A percentile compares a stretch with the other conserved stretches of the same genome.
These are phyloP conservation scores for Coemansia sp. DNA, from an alignment of 192 early-diverging fungal genomes.

Conservation along the genomic window DNA sequence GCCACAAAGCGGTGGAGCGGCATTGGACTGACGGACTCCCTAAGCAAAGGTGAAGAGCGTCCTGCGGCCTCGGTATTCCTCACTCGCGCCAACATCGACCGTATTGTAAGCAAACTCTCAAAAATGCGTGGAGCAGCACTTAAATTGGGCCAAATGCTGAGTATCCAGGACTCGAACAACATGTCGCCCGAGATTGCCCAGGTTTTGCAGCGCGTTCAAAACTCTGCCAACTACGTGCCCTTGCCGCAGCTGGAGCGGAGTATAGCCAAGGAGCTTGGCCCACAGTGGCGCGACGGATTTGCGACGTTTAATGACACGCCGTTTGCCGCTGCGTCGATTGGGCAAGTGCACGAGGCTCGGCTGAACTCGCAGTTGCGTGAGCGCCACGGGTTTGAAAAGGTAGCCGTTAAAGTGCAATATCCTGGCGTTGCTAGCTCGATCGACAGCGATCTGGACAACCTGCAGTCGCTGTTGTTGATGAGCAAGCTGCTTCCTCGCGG, in stretches of 20 bases:
- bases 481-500: slow-evolving; percentile 87
- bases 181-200: slow-evolving; percentile 80
- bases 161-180: slow-evolving; percentile 84
- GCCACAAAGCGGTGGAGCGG: slow-evolving; percentile 64
- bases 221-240: slow-evolving; percentile 96
- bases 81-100: slow-evolving; percentile 79
- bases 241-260: slow-evolving; percentile 78
- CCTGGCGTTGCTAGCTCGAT: slow-evolving; percentile 91
- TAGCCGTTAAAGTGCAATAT: slow-evolving; percentile 97
- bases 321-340: slow-evolving; percentile 91
- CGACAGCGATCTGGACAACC: slow-evolving; percentile 83
- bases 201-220: slow-evolving; percentile 87
- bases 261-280: slow-evolving; percentile 69
- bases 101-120: slow-evolving; percentile 81
- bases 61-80: slow-evolving; percentile 63
- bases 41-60: slow-evolving; percentile 18
- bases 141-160: slow-evolving; percentile 97
- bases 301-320: slow-evolving; percentile 74
- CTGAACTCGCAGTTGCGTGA: slow-evolving; percentile 26
- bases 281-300: slow-evolving; percentile 73
- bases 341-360: slow-evolving; percentile 76
- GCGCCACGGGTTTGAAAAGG: slow-evolving; percentile 32
- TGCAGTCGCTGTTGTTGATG: slow-evolving; percentile 78
- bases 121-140: slow-evolving; percentile 96
- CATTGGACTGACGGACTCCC: slow-evolving; percentile 40